These are phyloP conservation scores for Glycine latifolia DNA, from an alignment of 306 rosid species.

Conservation along the genomic window DNA sequence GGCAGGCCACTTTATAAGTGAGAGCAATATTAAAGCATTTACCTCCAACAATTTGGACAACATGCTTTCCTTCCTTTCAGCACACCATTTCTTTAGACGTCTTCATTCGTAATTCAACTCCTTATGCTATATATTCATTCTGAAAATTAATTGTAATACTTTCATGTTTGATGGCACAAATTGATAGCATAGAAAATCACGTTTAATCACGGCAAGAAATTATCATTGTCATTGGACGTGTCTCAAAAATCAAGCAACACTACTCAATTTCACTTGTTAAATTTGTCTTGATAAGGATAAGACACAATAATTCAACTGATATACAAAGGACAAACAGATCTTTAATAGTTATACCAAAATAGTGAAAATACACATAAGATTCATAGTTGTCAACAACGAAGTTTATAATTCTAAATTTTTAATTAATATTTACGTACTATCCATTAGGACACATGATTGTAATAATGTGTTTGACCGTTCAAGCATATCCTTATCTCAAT, in stretches of 20 bases:
- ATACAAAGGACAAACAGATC: not conserved
- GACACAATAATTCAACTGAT: not conserved
- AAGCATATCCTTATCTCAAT: conserved; percentile 16
- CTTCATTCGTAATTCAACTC: too few species aligned
- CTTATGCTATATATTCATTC: too few species aligned
- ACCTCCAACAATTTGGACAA: too few species aligned
- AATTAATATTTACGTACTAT: not conserved
- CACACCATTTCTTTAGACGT: too few species aligned
- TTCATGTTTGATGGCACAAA: too few species aligned
- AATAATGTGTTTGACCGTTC: not conserved
- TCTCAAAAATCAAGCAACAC: not conserved
- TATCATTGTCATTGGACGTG: not conserved
- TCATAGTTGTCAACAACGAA: not conserved
- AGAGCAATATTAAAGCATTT: too few species aligned
- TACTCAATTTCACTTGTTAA: not conserved
- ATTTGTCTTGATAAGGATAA: not conserved
- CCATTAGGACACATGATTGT: not conserved
- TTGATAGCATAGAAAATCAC: too few species aligned
- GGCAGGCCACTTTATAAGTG: too few species aligned
- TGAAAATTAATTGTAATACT: too few species aligned
- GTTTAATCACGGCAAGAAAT: not conserved
- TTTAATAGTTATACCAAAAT: not conserved
- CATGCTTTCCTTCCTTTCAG: too few species aligned
- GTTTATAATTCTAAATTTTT: not conserved
- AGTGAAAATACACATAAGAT: not conserved